Percentiles rank a stretch among this genome's conserved stretches.
phyloP scores from a whole-genome alignment of 495 filamentous ascomycete genomes.

The Neurospora sp. region DNA sequence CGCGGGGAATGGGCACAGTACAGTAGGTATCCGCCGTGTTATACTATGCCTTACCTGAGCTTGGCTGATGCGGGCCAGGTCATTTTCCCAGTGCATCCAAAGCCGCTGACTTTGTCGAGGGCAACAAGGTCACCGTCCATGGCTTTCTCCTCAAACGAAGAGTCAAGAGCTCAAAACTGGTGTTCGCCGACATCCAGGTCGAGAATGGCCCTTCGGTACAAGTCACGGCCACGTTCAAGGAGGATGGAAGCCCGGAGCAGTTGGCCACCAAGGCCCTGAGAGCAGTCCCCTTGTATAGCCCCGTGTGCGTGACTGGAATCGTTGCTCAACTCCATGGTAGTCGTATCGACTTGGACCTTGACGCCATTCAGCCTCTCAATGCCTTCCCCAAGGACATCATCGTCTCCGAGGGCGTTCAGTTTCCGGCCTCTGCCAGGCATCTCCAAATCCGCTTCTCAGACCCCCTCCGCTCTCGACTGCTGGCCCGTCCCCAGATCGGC shows the following conservation, averaged over 20 bases:
- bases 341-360: slow-evolving; percentile 30
- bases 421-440: slow-evolving; percentile 65
- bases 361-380: slow-evolving; percentile 60
- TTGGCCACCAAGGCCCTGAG: slow-evolving; percentile 19
- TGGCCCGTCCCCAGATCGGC: slow-evolving; percentile 45
- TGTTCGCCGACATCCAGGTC: slow-evolving; percentile 53
- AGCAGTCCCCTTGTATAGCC: slow-evolving; percentile 25
- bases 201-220: slow-evolving; percentile 21
- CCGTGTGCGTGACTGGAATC: slow-evolving; percentile 28
- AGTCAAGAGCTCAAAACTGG: slow-evolving; percentile 54
- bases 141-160: slow-evolving; percentile 60
- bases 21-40: slow-evolving; percentile 11
- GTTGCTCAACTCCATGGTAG: slow-evolving; percentile 10
- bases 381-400: slow-evolving; percentile 67
- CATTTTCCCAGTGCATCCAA: slow-evolving; percentile 40
- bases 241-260: slow-evolving; percentile 13
- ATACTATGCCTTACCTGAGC: background rate
- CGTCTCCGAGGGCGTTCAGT: slow-evolving; percentile 57
- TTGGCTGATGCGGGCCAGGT: slow-evolving; percentile 26
- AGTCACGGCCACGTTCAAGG: slow-evolving; percentile 22
- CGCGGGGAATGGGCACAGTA: slow-evolving; percentile 21
- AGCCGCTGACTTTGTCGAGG: slow-evolving; percentile 23
- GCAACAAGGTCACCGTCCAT: slow-evolving; percentile 49
- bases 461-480: slow-evolving; percentile 46
- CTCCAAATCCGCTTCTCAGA: slow-evolving; percentile 70